These are phyloP conservation scores for Andrographis paniculata DNA, from an alignment of 305 asterid genomes.

Conservation along the genomic window DNA sequence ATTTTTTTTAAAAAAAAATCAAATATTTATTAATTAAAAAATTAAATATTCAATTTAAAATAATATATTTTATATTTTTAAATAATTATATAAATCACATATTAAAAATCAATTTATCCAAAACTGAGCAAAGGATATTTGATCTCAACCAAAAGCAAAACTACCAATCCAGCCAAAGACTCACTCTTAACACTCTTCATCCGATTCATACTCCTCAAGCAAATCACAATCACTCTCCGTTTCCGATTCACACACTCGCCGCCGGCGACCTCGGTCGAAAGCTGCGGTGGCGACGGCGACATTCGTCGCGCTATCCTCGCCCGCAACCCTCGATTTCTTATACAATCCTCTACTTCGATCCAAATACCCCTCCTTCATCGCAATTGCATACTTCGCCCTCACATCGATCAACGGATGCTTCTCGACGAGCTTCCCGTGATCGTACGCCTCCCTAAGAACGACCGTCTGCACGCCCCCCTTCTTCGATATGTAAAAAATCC, in stretches of 20 bases:
- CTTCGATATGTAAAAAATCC: constrained; percentile 75
- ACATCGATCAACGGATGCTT: constrained; percentile 59
- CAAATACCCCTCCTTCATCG: constrained; percentile 69
- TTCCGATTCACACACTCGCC: constrained; percentile 33
- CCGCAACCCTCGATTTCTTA: constrained; percentile 27
- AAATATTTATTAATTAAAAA: too few relatives aligned
- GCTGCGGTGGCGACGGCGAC: constrained; percentile 9
- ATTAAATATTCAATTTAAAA: too few relatives aligned
- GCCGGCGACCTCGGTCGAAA: too few relatives aligned
- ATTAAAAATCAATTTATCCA: too few relatives aligned
- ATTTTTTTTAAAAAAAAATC: too few relatives aligned
- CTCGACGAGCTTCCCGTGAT: constrained; percentile 49
- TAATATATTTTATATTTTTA: too few relatives aligned
- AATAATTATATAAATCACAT: too few relatives aligned
- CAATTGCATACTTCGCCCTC: constrained; percentile 43
- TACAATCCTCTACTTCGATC: constrained; percentile 70
- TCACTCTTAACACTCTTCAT: constrained; percentile 22
- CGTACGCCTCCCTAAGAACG: constrained; percentile 79
- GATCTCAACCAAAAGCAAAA: background rate
- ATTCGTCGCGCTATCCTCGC: constrained; percentile 21
- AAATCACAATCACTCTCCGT: constrained; percentile 33
- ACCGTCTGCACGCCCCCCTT: constrained; percentile 74
- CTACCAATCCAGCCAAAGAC: background rate
- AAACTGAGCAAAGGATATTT: background rate
- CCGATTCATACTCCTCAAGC: constrained; percentile 58